These are phyloP conservation scores for Penicillium pulvis DNA, from an alignment of 495 filamentous ascomycete species.

Conservation along the genomic window DNA sequence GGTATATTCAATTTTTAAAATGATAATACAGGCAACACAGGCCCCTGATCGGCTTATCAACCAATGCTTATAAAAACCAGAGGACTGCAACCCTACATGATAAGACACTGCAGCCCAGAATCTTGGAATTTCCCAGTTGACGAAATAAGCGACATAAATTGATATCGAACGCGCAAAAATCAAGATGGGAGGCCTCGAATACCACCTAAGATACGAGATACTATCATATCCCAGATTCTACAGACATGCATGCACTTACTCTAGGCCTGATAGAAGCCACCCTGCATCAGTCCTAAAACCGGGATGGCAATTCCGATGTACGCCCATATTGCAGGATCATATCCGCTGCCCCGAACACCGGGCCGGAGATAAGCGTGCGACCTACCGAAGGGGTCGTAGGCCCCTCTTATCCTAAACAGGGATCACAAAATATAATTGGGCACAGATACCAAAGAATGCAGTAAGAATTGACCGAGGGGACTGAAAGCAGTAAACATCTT, in stretches of 20 bases:
- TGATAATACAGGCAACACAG: background rate
- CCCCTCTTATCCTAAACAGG: conserved; percentile 5
- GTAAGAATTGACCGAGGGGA: conserved; percentile 2
- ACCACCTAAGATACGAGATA: too few relatives aligned
- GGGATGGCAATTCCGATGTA: background rate
- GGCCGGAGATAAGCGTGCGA: conserved; percentile 9
- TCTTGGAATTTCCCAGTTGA: background rate
- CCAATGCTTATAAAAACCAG: background rate
- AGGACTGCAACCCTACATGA: background rate
- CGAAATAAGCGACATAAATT: background rate
- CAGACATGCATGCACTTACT: background rate
- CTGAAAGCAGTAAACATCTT: conserved; percentile 2
- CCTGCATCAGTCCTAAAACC: background rate
- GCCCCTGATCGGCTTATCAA: background rate
- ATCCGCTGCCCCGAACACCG: conserved; percentile 1
- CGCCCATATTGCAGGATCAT: background rate
- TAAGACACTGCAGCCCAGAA: background rate
- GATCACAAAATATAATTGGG: conserved; percentile 11
- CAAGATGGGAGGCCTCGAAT: too few relatives aligned
- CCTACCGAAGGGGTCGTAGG: background rate
- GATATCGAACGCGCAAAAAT: background rate
- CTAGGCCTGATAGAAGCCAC: background rate
- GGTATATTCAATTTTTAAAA: background rate
- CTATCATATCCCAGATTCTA: background rate
- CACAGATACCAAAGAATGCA: conserved; percentile 2